Conservation (phyloP, 345 rosid species). For the Aquilaria yunnanensis region DNA sequence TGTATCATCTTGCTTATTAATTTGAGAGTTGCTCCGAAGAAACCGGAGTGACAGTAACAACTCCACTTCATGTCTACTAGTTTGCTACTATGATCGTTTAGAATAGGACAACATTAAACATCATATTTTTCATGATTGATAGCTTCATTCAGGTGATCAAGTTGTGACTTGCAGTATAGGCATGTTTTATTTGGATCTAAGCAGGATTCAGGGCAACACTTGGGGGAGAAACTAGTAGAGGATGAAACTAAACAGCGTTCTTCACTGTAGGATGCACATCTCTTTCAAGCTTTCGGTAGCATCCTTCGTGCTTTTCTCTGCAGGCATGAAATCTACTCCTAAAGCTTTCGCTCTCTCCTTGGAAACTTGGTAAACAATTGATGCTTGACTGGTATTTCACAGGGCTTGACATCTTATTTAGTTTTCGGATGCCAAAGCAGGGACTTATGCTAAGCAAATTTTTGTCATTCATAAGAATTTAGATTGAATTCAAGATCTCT, state of each 20-base stretch:
- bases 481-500: not conserved
- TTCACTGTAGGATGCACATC: slow-evolving; percentile 2
- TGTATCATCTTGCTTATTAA: too few relatives aligned
- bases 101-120: too few relatives aligned
- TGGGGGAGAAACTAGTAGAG: not conserved
- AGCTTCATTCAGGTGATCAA: too few relatives aligned
- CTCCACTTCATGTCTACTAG: too few relatives aligned
- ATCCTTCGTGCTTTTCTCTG: slow-evolving; percentile 38
- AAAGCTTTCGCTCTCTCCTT: slow-evolving; percentile 29
- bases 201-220: too few relatives aligned
- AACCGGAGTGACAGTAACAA: too few relatives aligned
- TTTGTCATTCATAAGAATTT: not conserved
- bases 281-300: slow-evolving; percentile 37
- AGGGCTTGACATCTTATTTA: slow-evolving; percentile 6
- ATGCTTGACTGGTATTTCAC: slow-evolving; percentile 6
- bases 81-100: too few relatives aligned
- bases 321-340: slow-evolving; percentile 37
- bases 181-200: too few relatives aligned
- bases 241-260: not conserved
- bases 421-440: too few relatives aligned
- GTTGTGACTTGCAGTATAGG: too few relatives aligned
- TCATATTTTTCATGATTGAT: too few relatives aligned
- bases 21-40: too few relatives aligned
- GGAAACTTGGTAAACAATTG: slow-evolving; percentile 22
- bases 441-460: not conserved